Base-by-base conservation (phyloP, 2,329 filamentous ascomycete species). In the Grosmannia huntii region DNA sequence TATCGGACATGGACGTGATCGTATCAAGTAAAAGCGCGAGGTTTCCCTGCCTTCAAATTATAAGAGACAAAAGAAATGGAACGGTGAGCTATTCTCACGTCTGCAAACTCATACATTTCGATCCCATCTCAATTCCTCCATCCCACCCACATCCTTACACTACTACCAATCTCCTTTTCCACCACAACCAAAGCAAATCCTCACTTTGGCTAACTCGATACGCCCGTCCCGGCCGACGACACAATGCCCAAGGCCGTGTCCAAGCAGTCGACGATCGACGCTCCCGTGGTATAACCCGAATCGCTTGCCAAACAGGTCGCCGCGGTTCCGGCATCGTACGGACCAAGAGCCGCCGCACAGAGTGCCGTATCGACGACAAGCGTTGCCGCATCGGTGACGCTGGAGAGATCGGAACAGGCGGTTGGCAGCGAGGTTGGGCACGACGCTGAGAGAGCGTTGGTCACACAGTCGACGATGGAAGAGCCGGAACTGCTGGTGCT, bases 341-440 rank as follows among this genome's bases (percentile, higher is more conserved):
- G 58, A 3, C 62, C 62, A 4, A 64, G 56, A 1, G 59, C 61
- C 1, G 36, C 23, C 1, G 44, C n/a, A 50, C 63, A 64, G 11
- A 61, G 48, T 4, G 61, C 48, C 4, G 59, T 52, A n/a, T 62
- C 54, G 21, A 44, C 14, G 0, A 48, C 0, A 4, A 64, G 16
- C 1, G 12, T 11, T 1, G 25, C n/a, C 0, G 9, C 0, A n/a
- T 50, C 57, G 6, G 28, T 44, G 27, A 57, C 59, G 21, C 5
- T 16, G 1, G 9, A 16, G 10, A 64, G 19, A 2, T n/a, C 5
- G 27, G 51, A 2, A 44, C 63, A 64, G 11, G 62, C 56, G 1
- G 27, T 7, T 10, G 63, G 63, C 21, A 64, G 62, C 21, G 53
- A 19, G 0, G 54, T 27, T 5, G 61, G 62, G 61, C 62, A 64